phyloP scores from a whole-genome alignment of 1,284 basidiomycete species.

The Apiotrichum veenhuisii region DNA sequence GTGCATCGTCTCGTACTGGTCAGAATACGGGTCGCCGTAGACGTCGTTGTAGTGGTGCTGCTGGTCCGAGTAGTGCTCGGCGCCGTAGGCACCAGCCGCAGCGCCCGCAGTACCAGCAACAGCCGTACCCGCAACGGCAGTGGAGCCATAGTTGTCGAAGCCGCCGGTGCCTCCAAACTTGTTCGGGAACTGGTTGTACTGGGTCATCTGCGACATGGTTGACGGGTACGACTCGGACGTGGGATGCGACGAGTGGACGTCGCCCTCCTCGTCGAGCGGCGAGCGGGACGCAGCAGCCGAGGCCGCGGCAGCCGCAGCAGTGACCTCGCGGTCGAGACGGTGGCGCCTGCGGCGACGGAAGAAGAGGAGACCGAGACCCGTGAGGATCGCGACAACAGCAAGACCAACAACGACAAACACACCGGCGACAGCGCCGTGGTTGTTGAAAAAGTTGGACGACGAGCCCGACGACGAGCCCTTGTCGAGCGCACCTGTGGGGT shows the following conservation, averaged over 20 bases:
- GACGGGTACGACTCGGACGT: slow-evolving; percentile 44
- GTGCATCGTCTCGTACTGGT: slow-evolving; percentile 3
- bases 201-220: slow-evolving; percentile 45
- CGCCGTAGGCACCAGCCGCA: slow-evolving; percentile 23
- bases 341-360: slow-evolving; percentile 46
- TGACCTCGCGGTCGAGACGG: slow-evolving; percentile 49
- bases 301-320: slow-evolving; percentile 49
- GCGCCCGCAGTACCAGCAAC: slow-evolving; percentile 25
- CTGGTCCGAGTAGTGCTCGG: slow-evolving; percentile 13
- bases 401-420: slow-evolving; percentile 52
- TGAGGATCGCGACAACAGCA: slow-evolving; percentile 45
- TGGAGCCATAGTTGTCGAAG: slow-evolving; percentile 43
- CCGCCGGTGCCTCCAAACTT: slow-evolving; percentile 40
- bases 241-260: slow-evolving; percentile 29
- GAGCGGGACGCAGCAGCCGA: slow-evolving; percentile 38
- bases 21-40: slow-evolving; percentile 10
- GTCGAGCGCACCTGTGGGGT: slow-evolving; percentile 45
- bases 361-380: slow-evolving; percentile 46
- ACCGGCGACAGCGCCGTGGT: slow-evolving; percentile 50
- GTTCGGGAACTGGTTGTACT: slow-evolving; percentile 45
- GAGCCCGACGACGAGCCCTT: slow-evolving; percentile 29
- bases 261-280: slow-evolving; percentile 49
- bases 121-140: slow-evolving; percentile 9
- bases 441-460: slow-evolving; percentile 44
- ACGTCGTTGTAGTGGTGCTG: slow-evolving; percentile 9